Evolutionary conservation across 768 basidiomycete species (phyloP).

Genomic region (Trametes cinnabarina): DNA sequence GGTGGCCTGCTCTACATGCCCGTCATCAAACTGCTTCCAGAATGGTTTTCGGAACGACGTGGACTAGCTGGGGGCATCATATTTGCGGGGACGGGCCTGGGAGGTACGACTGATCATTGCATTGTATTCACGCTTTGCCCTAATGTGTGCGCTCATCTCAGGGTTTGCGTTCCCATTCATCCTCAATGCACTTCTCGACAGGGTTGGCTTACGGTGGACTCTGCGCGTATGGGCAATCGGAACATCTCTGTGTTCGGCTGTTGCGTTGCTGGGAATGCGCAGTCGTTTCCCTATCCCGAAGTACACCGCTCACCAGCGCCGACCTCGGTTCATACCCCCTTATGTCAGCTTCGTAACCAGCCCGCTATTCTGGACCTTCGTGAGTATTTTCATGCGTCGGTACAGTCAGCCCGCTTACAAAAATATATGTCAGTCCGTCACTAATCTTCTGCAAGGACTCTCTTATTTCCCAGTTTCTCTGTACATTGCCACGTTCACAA

Average conservation of each 20-base stretch:
- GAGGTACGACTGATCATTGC: constrained; percentile 1
- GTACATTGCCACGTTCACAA: constrained; percentile 21
- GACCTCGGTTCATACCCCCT: constrained; percentile 15
- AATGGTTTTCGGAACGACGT: constrained; percentile 23
- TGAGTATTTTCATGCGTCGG: neutral
- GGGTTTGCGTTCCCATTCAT: constrained; percentile 22
- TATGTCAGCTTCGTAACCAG: constrained; percentile 12
- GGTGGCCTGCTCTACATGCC: constrained; percentile 22
- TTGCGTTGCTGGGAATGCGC: constrained; percentile 14
- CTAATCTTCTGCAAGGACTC: constrained; percentile 20
- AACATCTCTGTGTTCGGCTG: constrained; percentile 6
- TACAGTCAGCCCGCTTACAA: neutral
- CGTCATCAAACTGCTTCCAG: constrained; percentile 12
- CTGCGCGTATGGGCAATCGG: constrained; percentile 19
- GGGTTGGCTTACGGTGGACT: constrained; percentile 21
- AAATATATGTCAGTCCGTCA: neutral
- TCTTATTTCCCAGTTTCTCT: constrained; percentile 25
- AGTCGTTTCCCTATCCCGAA: constrained; percentile 18
- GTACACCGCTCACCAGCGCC: neutral
- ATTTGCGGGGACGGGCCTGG: constrained; percentile 21
- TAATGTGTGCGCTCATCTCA: neutral
- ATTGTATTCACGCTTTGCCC: too few relatives aligned
- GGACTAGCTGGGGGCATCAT: constrained; percentile 22
- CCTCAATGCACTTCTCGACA: constrained; percentile 16
- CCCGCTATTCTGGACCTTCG: constrained; percentile 18